A percentile compares a stretch with the other conserved stretches of the same genome.
phyloP scores from a whole-genome alignment of 768 basidiomycete species.

The Mycena rosella region DNA sequence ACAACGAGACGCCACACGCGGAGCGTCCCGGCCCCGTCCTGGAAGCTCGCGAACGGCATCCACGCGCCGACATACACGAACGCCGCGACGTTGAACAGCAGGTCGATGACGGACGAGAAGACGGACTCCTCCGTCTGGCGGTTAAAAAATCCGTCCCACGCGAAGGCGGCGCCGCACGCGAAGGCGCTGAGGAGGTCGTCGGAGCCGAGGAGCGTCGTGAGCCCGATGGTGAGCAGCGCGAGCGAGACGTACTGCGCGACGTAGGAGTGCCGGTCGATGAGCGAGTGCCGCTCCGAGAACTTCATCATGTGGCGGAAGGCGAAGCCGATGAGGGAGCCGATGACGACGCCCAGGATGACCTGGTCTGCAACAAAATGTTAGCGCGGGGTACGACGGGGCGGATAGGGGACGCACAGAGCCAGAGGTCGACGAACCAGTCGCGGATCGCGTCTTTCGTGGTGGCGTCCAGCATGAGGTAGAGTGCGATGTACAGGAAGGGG shows the following conservation, averaged over 20 bases:
- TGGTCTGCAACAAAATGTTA: constrained; percentile 68
- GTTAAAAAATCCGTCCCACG: constrained; percentile 96
- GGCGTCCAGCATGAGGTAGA: constrained; percentile 85
- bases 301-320: constrained; percentile 92
- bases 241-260: constrained; percentile 92
- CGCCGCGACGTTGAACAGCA: constrained; percentile 95
- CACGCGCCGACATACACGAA: constrained; percentile 98
- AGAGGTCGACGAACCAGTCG: constrained; percentile 90
- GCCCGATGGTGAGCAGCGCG: constrained; percentile 87
- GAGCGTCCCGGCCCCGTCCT: constrained; percentile 72
- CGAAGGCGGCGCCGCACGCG: constrained; percentile 94
- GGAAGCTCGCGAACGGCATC: constrained; percentile 93
- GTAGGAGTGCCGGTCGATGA: constrained; percentile 95
- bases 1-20: constrained; percentile 88
- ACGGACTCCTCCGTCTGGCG: constrained; percentile 94
- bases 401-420: constrained; percentile 75
- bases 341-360: constrained; percentile 77
- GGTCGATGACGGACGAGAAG: constrained; percentile 96
- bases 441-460: constrained; percentile 74
- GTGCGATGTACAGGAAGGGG: constrained; percentile 90
- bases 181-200: constrained; percentile 97
- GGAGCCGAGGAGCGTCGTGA: constrained; percentile 86
- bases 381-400: constrained; percentile 22
- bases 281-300: constrained; percentile 86
- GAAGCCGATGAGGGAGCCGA: constrained; percentile 83